These are phyloP conservation scores for Talaromyces sp. DNA, from an alignment of 2,329 filamentous ascomycete species.

Conservation along the genomic window DNA sequence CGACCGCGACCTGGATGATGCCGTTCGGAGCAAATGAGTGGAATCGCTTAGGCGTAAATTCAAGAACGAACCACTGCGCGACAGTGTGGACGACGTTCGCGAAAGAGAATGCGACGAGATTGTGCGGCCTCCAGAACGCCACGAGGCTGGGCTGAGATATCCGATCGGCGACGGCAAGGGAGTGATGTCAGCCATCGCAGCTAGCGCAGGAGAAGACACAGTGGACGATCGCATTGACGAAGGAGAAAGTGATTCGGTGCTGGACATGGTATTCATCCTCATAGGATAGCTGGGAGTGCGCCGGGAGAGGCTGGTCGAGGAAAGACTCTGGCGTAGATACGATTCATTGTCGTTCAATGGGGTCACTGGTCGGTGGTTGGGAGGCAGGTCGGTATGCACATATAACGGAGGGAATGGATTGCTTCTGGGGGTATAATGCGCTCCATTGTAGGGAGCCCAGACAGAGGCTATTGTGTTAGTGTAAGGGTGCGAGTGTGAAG, in stretches of 20 bases:
- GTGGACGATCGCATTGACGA: slow-evolving; percentile 59
- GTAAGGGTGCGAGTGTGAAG: slow-evolving; percentile 9
- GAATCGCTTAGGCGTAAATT: slow-evolving; percentile 37
- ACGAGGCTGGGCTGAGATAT: slow-evolving; percentile 41
- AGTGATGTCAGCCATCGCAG: slow-evolving; percentile 74
- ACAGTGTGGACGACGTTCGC: slow-evolving; percentile 41
- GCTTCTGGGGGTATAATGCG: slow-evolving; percentile 11
- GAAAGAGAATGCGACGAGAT: slow-evolving; percentile 49
- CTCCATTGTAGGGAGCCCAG: slow-evolving; percentile 13
- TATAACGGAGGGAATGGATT: slow-evolving; percentile 30
- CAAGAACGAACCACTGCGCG: slow-evolving; percentile 36
- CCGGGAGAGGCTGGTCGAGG: slow-evolving; percentile 42
- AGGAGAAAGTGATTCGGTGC: slow-evolving; percentile 50
- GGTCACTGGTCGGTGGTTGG: slow-evolving; percentile 25
- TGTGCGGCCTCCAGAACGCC: slow-evolving; percentile 58
- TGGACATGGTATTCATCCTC: slow-evolving; percentile 37
- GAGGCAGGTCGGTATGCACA: slow-evolving; percentile 34
- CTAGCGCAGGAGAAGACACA: slow-evolving; percentile 69
- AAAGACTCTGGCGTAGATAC: slow-evolving; percentile 39
- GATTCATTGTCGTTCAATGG: slow-evolving; percentile 33
- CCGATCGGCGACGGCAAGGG: slow-evolving; percentile 72
- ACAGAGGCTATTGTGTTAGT: not conserved
- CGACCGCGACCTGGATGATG: slow-evolving; percentile 30
- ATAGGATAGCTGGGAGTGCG: slow-evolving; percentile 46
- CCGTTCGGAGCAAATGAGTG: slow-evolving; percentile 31